These are phyloP conservation scores for Rhinocladiella mackenziei DNA, from an alignment of 2,329 filamentous ascomycete genomes.

Conservation along the genomic window DNA sequence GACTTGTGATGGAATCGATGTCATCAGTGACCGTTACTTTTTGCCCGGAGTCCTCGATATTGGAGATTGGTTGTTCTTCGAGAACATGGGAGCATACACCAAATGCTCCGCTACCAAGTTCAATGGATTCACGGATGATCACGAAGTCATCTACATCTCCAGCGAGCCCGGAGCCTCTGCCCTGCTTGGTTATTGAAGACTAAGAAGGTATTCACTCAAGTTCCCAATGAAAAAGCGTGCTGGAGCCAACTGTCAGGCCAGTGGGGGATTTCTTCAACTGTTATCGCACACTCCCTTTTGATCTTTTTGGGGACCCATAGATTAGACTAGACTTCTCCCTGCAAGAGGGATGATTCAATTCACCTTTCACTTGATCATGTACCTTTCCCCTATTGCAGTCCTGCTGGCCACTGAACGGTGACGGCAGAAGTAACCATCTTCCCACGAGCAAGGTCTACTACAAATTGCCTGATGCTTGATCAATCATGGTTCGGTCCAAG, in stretches of 20 bases:
- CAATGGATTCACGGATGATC: conserved; percentile 91
- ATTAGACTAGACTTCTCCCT: conserved; percentile 4
- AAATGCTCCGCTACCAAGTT: conserved; percentile 97
- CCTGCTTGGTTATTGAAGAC: conserved; percentile 52
- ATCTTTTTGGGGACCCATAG: conserved; percentile 1
- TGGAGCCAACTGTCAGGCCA: too few relatives aligned
- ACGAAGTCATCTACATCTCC: conserved; percentile 91
- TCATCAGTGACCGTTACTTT: conserved; percentile 76
- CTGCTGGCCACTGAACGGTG: too few relatives aligned
- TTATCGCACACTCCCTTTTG: conserved; percentile 23
- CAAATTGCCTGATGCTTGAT: too few relatives aligned
- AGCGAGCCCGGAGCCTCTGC: conserved; percentile 84
- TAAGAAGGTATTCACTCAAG: background rate
- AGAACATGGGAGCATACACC: conserved; percentile 98
- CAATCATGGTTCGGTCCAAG: too few relatives aligned
- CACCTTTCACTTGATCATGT: too few relatives aligned
- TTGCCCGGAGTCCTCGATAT: conserved; percentile 77
- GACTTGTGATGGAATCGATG: conserved; percentile 96
- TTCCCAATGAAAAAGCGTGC: too few relatives aligned
- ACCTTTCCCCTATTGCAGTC: too few relatives aligned
- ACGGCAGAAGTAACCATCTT: too few relatives aligned
- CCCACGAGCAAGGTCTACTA: too few relatives aligned
- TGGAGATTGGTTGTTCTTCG: conserved; percentile 97
- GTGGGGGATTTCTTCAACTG: conserved; percentile 8
- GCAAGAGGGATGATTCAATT: conserved; percentile 17